Percentiles rank a stretch among this genome's conserved stretches.
These are phyloP conservation scores for Exophiala spinifera DNA, from an alignment of 2,329 filamentous ascomycete genomes.

Conservation along the genomic window DNA sequence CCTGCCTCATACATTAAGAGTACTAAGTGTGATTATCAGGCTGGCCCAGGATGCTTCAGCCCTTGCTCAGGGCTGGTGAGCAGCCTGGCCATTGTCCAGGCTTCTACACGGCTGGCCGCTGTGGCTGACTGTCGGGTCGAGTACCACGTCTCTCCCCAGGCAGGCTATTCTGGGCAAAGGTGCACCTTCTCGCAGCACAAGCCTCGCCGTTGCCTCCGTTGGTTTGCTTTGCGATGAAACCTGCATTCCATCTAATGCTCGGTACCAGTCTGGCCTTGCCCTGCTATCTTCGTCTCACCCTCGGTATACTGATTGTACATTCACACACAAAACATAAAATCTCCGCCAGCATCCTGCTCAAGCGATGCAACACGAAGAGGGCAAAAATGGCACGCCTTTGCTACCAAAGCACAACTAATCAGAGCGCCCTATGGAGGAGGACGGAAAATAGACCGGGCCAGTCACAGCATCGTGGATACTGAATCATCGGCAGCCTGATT, in stretches of 20 bases:
- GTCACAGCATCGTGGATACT: constrained; percentile 3
- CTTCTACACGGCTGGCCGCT: neutral
- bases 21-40: neutral
- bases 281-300: neutral
- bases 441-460: constrained; percentile 10
- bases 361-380: constrained; percentile 13
- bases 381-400: neutral
- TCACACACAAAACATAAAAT: neutral
- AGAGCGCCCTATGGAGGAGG: constrained; percentile 4
- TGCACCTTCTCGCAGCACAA: neutral
- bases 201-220: neutral
- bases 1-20: neutral
- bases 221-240: too few relatives aligned
- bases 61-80: neutral
- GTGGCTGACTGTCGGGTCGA: neutral
- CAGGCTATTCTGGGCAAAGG: neutral
- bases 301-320: neutral
- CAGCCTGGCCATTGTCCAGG: neutral
- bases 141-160: neutral
- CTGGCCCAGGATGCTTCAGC: neutral
- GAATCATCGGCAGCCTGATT: constrained; percentile 26
- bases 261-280: neutral
- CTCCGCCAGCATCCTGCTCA: neutral
- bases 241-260: neutral
- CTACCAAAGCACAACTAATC: constrained; percentile 18